A percentile compares a stretch with the other conserved stretches of the same genome.
Conservation (phyloP, 1,284 basidiomycete genomes). For the Rhodotorula sp. region DNA sequence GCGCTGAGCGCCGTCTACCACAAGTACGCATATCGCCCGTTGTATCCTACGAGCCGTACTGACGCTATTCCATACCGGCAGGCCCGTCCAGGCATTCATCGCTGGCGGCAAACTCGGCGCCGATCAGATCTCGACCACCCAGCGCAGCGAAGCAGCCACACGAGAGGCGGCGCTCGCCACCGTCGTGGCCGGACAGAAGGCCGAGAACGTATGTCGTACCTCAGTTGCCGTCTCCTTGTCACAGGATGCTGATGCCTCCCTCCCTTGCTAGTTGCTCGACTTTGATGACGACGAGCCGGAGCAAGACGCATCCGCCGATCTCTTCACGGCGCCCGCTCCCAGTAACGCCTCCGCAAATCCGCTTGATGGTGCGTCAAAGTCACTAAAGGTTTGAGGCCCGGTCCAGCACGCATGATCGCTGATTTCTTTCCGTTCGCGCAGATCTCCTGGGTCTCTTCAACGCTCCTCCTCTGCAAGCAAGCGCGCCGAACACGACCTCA, state of each 20-base stretch:
- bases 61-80: slow-evolving; percentile 64
- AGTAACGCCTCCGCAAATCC: slow-evolving; percentile 62
- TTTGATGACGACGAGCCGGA: slow-evolving; percentile 77
- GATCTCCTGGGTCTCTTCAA: slow-evolving; percentile 45
- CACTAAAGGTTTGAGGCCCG: neutral
- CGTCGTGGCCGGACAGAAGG: slow-evolving; percentile 81
- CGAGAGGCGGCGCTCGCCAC: slow-evolving; percentile 80
- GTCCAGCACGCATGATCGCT: too few relatives aligned
- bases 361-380: slow-evolving; percentile 57
- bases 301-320: slow-evolving; percentile 54
- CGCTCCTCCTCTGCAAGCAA: neutral
- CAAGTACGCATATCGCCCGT: slow-evolving; percentile 37
- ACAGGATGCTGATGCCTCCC: too few relatives aligned
- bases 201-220: slow-evolving; percentile 64
- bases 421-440: slow-evolving; percentile 50
- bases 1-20: slow-evolving; percentile 37
- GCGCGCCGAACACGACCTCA: neutral
- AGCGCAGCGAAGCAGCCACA: slow-evolving; percentile 6
- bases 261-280: slow-evolving; percentile 62
- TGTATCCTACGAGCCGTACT: slow-evolving; percentile 61
- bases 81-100: slow-evolving; percentile 60
- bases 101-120: slow-evolving; percentile 58
- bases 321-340: slow-evolving; percentile 33
- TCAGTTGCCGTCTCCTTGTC: neutral
- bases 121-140: slow-evolving; percentile 60